Conservation (phyloP, 305 asterid genomes). For the Coffea humblotiana region DNA sequence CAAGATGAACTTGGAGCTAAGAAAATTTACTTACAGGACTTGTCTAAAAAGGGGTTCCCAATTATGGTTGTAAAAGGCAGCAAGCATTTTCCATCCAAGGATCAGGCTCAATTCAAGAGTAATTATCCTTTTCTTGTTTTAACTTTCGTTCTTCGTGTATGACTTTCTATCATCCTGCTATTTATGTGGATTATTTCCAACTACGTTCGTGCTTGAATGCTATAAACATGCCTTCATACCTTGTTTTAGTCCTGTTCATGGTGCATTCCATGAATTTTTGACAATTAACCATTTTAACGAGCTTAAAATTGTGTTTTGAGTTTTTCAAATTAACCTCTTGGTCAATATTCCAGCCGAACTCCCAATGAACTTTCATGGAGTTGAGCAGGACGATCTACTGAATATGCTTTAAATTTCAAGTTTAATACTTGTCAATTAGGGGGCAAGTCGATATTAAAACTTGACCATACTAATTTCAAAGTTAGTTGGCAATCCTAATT, state of each 20-base stretch:
- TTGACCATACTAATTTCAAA: neutral
- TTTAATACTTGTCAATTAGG: no score
- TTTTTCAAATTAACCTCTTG: no score
- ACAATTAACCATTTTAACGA: neutral
- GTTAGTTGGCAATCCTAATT: neutral
- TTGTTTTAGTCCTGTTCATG: constrained; percentile 10
- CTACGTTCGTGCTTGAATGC: neutral
- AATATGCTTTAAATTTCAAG: neutral
- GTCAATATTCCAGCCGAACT: no score
- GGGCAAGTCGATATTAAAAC: neutral
- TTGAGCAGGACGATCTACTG: neutral
- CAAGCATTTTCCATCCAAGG: constrained; percentile 60
- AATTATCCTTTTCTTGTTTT: constrained; percentile 10
- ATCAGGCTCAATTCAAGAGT: constrained; percentile 86
- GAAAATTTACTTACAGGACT: constrained; percentile 57
- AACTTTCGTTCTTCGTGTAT: neutral
- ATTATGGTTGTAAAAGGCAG: constrained; percentile 41
- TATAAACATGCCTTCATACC: neutral
- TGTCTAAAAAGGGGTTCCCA: constrained; percentile 48
- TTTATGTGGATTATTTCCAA: neutral
- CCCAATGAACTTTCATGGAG: neutral
- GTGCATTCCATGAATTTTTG: neutral
- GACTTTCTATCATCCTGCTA: neutral
- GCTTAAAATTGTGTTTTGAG: neutral
- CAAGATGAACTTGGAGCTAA: constrained; percentile 48